Evolutionary conservation across 768 basidiomycete genomes (phyloP).

Genomic region (Dictyophora rubrovolvata): DNA sequence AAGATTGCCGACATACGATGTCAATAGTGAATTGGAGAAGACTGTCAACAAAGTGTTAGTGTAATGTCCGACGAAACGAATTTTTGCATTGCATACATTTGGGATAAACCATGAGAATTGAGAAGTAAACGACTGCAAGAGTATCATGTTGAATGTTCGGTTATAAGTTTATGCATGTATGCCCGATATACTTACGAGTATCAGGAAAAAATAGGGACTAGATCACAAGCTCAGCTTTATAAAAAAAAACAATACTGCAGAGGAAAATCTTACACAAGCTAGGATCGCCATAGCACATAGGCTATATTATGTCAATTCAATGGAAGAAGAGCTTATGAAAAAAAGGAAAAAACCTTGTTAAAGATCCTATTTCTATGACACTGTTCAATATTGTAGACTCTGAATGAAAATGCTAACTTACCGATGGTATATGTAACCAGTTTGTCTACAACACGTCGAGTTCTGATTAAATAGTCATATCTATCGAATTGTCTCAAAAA

Average conservation of each 20-base stretch:
- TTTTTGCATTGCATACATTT: background rate
- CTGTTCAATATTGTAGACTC: background rate
- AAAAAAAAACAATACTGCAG: background rate
- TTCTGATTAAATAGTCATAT: background rate
- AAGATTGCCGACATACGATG: background rate
- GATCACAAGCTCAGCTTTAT: background rate
- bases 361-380: background rate
- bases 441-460: background rate
- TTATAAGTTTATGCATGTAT: background rate
- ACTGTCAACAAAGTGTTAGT: background rate
- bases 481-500: background rate
- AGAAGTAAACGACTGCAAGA: background rate
- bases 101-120: background rate
- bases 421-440: background rate
- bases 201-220: background rate
- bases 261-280: background rate
- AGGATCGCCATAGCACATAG: background rate
- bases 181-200: background rate
- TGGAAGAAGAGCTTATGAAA: background rate
- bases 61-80: background rate
- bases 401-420: background rate
- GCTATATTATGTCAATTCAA: background rate
- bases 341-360: background rate
- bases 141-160: background rate
- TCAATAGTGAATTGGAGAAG: slow-evolving; percentile 2